Conservation (phyloP, 2,329 filamentous ascomycete species). For the Apiospora kogelbergensis region DNA sequence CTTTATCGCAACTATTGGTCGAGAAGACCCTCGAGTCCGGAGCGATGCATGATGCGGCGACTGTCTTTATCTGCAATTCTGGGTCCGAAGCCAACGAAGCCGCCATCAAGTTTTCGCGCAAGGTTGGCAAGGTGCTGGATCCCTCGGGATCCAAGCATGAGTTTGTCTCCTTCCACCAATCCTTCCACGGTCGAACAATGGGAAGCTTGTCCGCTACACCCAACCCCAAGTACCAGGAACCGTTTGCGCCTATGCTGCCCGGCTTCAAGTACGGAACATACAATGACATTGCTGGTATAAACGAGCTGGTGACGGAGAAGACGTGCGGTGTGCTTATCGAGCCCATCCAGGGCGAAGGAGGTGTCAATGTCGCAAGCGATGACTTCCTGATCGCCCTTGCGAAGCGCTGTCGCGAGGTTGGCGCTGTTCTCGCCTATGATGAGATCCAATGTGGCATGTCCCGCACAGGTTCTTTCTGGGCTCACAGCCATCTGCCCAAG, state of each 20-base stretch:
- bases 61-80: slow-evolving; percentile 94
- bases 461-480: slow-evolving; percentile 88
- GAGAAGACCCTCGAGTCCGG: slow-evolving; percentile 77
- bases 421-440: slow-evolving; percentile 88
- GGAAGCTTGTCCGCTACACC: slow-evolving; percentile 92
- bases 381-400: slow-evolving; percentile 86
- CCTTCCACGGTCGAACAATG: slow-evolving; percentile 97
- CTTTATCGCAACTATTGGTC: slow-evolving; percentile 81
- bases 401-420: slow-evolving; percentile 79
- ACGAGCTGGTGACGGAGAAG: slow-evolving; percentile 73
- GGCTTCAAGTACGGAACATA: slow-evolving; percentile 85
- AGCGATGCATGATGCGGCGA: slow-evolving; percentile 75
- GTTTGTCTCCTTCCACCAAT: slow-evolving; percentile 85
- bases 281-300: slow-evolving; percentile 76
- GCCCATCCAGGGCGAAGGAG: slow-evolving; percentile 96
- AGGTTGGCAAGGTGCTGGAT: slow-evolving; percentile 76
- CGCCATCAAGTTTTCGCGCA: slow-evolving; percentile 94
- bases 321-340: slow-evolving; percentile 96
- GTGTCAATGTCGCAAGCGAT: slow-evolving; percentile 78
- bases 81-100: slow-evolving; percentile 97
- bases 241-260: slow-evolving; percentile 93
- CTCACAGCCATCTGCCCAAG: slow-evolving; percentile 69
- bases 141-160: slow-evolving; percentile 74
- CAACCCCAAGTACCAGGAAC: slow-evolving; percentile 95
- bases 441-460: slow-evolving; percentile 95